phyloP scores from a whole-genome alignment of 2,329 filamentous ascomycete genomes.

The Arachnomyces sp. region DNA sequence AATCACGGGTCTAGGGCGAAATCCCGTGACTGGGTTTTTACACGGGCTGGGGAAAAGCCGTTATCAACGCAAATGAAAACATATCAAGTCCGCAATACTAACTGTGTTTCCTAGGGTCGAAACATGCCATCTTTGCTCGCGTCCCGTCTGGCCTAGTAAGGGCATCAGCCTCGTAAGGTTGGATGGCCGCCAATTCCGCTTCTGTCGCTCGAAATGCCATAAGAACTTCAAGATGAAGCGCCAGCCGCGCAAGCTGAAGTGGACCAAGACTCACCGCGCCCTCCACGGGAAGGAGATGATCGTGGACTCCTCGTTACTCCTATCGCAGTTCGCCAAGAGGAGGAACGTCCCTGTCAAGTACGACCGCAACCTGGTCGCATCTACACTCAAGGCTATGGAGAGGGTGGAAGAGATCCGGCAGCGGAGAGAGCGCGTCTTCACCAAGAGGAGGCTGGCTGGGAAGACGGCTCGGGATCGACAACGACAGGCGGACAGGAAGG shows the following conservation, averaged over 20 bases:
- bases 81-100: not conserved
- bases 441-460: conserved; percentile 86
- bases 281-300: conserved; percentile 80
- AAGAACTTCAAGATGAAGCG: conserved; percentile 95
- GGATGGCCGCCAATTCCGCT: conserved; percentile 57
- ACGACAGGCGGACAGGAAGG: conserved; percentile 69
- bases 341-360: conserved; percentile 94
- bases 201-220: conserved; percentile 61
- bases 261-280: conserved; percentile 89
- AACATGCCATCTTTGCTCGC: conserved; percentile 64
- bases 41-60: no score
- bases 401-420: conserved; percentile 77
- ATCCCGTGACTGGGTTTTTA: no score
- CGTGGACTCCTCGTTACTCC: conserved; percentile 75
- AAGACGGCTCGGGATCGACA: conserved; percentile 66
- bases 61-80: no score
- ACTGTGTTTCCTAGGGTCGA: conserved; percentile 35
- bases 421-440: conserved; percentile 81
- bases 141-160: conserved; percentile 57
- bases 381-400: conserved; percentile 87
- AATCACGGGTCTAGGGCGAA: no score
- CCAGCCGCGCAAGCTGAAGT: conserved; percentile 91
- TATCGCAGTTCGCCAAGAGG: conserved; percentile 70
- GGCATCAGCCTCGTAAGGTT: conserved; percentile 61
- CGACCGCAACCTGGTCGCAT: conserved; percentile 81